These are phyloP conservation scores for Skeletonema tropicum DNA, from an alignment of 108 stramenopile genomes.

Conservation along the genomic window DNA sequence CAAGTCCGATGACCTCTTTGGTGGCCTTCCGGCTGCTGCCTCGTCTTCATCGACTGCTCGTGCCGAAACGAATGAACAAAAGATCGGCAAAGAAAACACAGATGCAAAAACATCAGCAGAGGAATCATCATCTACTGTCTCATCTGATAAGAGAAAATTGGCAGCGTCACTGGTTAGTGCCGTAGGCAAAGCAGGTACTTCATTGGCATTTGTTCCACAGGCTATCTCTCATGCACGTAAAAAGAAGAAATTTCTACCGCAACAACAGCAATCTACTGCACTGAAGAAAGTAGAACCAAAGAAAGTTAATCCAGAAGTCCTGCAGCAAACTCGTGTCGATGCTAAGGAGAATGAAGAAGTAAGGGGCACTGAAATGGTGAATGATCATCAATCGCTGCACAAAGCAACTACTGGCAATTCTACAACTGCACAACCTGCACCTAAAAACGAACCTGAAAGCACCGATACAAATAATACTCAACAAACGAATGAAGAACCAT, in stretches of 20 bases:
- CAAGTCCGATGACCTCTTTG: slow-evolving; percentile 28
- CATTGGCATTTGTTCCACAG: slow-evolving; percentile 60
- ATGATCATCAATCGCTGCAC: no score
- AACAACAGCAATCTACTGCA: no score
- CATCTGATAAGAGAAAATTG: not conserved
- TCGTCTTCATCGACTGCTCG: not conserved
- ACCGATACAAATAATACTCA: slow-evolving; percentile 12
- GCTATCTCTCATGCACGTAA: slow-evolving; percentile 33
- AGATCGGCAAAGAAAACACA: not conserved
- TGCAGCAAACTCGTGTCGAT: not conserved
- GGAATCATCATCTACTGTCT: not conserved
- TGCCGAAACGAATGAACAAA: not conserved
- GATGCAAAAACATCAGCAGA: slow-evolving; percentile 3
- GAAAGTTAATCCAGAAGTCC: no score
- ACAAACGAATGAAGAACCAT: slow-evolving; percentile 20
- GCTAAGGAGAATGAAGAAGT: not conserved
- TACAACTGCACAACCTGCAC: not conserved
- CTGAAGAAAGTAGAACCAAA: no score
- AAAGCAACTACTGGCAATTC: not conserved
- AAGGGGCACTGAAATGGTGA: not conserved
- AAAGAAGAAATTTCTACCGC: slow-evolving; percentile 24
- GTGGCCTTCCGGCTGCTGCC: slow-evolving; percentile 39
- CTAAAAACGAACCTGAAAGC: not conserved
- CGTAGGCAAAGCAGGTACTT: slow-evolving; percentile 68
- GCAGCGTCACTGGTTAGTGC: slow-evolving; percentile 47